Evolutionary conservation across 306 rosid species (phyloP).

Genomic region (Sophora flavescens): DNA sequence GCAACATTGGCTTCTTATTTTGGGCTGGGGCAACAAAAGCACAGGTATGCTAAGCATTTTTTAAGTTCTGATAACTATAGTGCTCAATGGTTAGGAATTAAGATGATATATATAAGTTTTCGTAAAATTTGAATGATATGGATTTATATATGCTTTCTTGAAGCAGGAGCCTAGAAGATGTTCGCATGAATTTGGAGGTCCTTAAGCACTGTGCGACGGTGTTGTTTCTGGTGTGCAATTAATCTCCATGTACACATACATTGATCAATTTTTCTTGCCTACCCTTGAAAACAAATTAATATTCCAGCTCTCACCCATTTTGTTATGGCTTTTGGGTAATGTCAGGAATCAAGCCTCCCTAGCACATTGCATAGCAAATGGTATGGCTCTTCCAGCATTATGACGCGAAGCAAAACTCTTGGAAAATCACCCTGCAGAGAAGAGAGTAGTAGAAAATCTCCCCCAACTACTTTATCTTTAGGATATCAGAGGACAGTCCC

Average conservation of each 20-base stretch:
- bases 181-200: conserved; percentile 98
- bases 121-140: conserved; percentile 4
- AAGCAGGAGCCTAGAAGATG: conserved; percentile 94
- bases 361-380: conserved; percentile 57
- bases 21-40: conserved; percentile 91
- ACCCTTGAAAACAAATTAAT: conserved; percentile 6
- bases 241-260: background rate
- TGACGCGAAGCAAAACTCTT: conserved; percentile 74
- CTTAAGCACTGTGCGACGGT: conserved; percentile 95
- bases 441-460: conserved; percentile 72
- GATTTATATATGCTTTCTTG: background rate
- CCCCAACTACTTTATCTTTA: conserved; percentile 57
- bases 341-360: conserved; percentile 90
- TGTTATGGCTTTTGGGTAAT: conserved; percentile 33
- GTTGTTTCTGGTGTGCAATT: conserved; percentile 74
- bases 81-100: background rate
- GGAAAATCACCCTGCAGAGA: conserved; percentile 73
- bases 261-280: conserved; percentile 12
- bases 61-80: background rate
- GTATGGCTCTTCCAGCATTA: conserved; percentile 58
- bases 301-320: conserved; percentile 15
- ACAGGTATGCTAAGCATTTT: conserved; percentile 59
- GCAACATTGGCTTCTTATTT: conserved; percentile 91
- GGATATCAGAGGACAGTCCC: conserved; percentile 80
- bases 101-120: background rate